Evolutionary conservation across 2,329 filamentous ascomycete genomes (phyloP).

Genomic region (Alternaria ventricosa): DNA sequence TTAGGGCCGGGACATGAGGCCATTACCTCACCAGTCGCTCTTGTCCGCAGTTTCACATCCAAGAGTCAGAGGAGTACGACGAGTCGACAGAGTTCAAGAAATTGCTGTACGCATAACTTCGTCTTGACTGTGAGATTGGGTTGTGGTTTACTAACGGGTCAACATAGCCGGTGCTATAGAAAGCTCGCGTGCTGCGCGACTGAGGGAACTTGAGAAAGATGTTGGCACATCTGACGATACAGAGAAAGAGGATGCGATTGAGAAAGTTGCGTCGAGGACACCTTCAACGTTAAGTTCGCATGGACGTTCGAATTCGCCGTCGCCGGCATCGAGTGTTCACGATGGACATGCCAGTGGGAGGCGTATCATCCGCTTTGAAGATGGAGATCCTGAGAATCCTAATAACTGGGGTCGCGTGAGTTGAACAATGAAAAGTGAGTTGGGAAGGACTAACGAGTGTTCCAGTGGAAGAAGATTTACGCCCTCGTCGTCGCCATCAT

Average conservation of each 20-base stretch:
- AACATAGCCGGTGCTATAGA: constrained; percentile 21
- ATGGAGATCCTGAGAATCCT: constrained; percentile 50
- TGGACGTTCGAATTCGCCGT: constrained; percentile 18
- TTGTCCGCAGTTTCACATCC: constrained; percentile 36
- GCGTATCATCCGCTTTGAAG: constrained; percentile 48
- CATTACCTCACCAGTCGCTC: constrained; percentile 34
- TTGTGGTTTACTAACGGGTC: constrained; percentile 6
- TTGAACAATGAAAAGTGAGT: neutral
- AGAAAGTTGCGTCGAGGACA: constrained; percentile 24
- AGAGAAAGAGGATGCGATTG: constrained; percentile 36
- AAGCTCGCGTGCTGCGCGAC: constrained; percentile 20
- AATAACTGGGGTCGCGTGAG: constrained; percentile 51
- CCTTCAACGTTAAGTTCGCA: constrained; percentile 11
- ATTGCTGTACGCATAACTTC: constrained; percentile 17
- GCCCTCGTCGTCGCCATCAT: constrained; percentile 63
- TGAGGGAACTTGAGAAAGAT: constrained; percentile 31
- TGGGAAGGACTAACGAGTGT: neutral
- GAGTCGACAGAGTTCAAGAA: constrained; percentile 18
- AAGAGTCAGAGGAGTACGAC: constrained; percentile 24
- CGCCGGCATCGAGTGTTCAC: constrained; percentile 4
- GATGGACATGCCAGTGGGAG: constrained; percentile 11
- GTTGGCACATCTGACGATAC: constrained; percentile 27
- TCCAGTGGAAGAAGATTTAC: constrained; percentile 61
- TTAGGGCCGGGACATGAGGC: constrained; percentile 31
- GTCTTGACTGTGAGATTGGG: neutral